phyloP scores from a whole-genome alignment of 257 asterid species.

The Jacaranda copaia region DNA sequence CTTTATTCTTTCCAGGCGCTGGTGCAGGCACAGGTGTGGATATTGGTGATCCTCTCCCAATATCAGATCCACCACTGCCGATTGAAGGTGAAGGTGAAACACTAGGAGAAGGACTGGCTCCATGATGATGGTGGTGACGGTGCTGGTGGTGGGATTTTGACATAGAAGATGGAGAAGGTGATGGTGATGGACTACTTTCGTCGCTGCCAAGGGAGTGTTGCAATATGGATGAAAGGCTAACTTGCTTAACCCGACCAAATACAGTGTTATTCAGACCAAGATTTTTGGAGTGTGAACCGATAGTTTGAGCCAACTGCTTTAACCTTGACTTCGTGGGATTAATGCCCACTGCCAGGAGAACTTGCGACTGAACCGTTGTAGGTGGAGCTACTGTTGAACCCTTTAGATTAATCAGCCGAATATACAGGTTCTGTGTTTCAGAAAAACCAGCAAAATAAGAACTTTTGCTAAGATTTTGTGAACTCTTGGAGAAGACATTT shows the following conservation, averaged over 20 bases:
- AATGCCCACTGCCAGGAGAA: constrained; percentile 77
- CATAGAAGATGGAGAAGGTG: constrained; percentile 57
- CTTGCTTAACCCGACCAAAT: constrained; percentile 95
- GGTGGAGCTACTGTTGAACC: constrained; percentile 84
- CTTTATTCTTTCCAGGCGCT: constrained; percentile 47
- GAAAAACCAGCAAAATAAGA: constrained; percentile 27
- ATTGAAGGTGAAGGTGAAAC: constrained; percentile 70
- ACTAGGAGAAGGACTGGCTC: constrained; percentile 55
- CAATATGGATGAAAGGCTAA: constrained; percentile 75
- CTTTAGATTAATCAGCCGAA: constrained; percentile 72
- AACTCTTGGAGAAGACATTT: constrained; percentile 5
- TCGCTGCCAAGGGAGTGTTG: constrained; percentile 67
- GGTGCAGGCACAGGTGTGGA: constrained; percentile 62
- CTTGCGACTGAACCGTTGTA: constrained; percentile 77
- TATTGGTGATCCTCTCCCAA: constrained; percentile 46
- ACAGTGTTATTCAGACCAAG: constrained; percentile 94
- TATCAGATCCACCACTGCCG: constrained; percentile 41
- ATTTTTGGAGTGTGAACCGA: constrained; percentile 76
- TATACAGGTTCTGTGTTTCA: constrained; percentile 78
- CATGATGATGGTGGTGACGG: constrained; percentile 57
- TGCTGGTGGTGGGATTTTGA: constrained; percentile 56
- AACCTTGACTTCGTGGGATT: constrained; percentile 74
- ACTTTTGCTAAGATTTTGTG: not conserved
- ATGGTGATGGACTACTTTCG: constrained; percentile 56
- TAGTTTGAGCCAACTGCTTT: constrained; percentile 91